A percentile compares a stretch with the other conserved stretches of the same genome.
phyloP scores from a whole-genome alignment of 2,329 filamentous ascomycete genomes.

The Fusarium foetens region DNA sequence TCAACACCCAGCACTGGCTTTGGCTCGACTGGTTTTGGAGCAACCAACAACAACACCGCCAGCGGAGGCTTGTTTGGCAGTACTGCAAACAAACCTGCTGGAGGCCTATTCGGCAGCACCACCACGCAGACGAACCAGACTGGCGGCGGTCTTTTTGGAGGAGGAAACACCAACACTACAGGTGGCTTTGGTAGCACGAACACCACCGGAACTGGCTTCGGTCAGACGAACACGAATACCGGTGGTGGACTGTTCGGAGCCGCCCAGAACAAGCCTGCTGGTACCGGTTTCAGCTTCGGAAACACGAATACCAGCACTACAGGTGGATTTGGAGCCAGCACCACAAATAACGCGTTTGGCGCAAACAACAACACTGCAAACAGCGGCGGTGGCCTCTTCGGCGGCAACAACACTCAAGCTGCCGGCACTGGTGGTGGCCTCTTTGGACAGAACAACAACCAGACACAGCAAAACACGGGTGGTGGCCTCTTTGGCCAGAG shows the following conservation, averaged over 20 bases:
- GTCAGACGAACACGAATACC: slow-evolving; percentile 46
- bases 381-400: slow-evolving; percentile 55
- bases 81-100: slow-evolving; percentile 42
- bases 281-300: slow-evolving; percentile 54
- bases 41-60: slow-evolving; percentile 45
- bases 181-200: slow-evolving; percentile 31
- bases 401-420: slow-evolving; percentile 53
- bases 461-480: slow-evolving; percentile 44
- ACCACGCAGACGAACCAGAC: slow-evolving; percentile 35
- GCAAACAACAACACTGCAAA: slow-evolving; percentile 48
- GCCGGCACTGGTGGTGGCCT: slow-evolving; percentile 53
- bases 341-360: slow-evolving; percentile 37
- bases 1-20: slow-evolving; percentile 33
- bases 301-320: slow-evolving; percentile 51
- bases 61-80: slow-evolving; percentile 46
- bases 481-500: slow-evolving; percentile 51
- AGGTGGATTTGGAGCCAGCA: slow-evolving; percentile 42
- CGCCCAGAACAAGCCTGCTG: slow-evolving; percentile 52
- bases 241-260: slow-evolving; percentile 56
- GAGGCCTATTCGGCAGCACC: slow-evolving; percentile 53
- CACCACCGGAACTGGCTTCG: slow-evolving; percentile 52
- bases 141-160: slow-evolving; percentile 45
- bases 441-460: slow-evolving; percentile 53
- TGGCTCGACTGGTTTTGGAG: slow-evolving; percentile 56
- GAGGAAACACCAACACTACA: slow-evolving; percentile 32